A percentile compares a stretch with the other conserved stretches of the same genome.
Conservation (phyloP, 495 filamentous ascomycete species). For the Cudoniella acicularis region DNA sequence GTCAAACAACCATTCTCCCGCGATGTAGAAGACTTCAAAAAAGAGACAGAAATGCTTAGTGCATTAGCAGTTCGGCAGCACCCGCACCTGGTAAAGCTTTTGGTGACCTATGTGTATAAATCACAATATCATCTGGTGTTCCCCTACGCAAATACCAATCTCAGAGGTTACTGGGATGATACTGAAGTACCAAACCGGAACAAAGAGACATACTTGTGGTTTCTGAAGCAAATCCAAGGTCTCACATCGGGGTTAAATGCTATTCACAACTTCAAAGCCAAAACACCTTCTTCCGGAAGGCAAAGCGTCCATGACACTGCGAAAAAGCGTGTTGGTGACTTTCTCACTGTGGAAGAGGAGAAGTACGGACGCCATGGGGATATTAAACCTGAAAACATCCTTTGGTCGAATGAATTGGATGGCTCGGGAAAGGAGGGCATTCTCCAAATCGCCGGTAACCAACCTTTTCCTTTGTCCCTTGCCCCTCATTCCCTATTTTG, state of each 20-base stretch:
- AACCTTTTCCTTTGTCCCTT: no score
- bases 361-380: slow-evolving; percentile 22
- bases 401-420: slow-evolving; percentile 5
- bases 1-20: slow-evolving; percentile 2
- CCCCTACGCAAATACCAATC: slow-evolving; percentile 12
- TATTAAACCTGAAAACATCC: slow-evolving; percentile 26
- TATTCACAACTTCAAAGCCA: slow-evolving; percentile 4
- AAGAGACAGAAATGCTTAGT: slow-evolving; percentile 5
- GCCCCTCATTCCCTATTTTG: no score
- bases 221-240: slow-evolving; percentile 4
- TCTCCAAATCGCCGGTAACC: background rate
- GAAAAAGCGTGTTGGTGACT: background rate
- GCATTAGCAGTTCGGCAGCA: background rate
- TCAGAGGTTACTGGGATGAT: background rate
- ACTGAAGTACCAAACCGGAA: background rate
- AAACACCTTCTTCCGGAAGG: background rate
- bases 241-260: slow-evolving; percentile 1
- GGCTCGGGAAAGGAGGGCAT: background rate
- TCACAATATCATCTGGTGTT: slow-evolving; percentile 11
- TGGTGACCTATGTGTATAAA: slow-evolving; percentile 10
- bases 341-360: background rate
- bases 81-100: slow-evolving; percentile 3
- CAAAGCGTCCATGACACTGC: background rate
- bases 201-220: background rate
- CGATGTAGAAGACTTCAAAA: background rate